phyloP scores from a whole-genome alignment of 345 rosid species.

The Sisymbrium altissimum region DNA sequence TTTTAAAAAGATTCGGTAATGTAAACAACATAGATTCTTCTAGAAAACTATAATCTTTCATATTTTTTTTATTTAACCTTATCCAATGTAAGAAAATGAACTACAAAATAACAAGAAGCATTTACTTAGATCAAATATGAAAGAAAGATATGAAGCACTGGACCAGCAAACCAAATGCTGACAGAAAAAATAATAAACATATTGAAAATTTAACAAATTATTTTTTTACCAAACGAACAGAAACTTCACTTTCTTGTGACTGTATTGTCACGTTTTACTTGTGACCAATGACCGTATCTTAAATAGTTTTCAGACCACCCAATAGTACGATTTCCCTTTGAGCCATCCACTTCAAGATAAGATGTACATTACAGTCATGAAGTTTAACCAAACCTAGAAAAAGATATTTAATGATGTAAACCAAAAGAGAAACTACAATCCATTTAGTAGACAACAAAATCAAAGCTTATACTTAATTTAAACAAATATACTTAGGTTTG shows the following conservation, averaged over 20 bases:
- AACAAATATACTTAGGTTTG: conserved; percentile 9
- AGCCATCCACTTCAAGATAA: conserved; percentile 11
- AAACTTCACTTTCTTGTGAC: background rate
- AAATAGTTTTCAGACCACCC: background rate
- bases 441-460: background rate
- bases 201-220: background rate
- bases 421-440: background rate
- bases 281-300: background rate
- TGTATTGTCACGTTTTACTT: background rate
- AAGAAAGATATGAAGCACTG: background rate
- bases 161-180: background rate
- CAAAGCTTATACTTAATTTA: conserved; percentile 11
- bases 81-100: background rate
- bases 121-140: background rate
- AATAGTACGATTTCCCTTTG: background rate
- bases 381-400: background rate
- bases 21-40: background rate
- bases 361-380: background rate
- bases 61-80: background rate
- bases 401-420: background rate
- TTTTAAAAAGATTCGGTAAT: background rate
- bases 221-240: background rate
- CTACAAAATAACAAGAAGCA: background rate
- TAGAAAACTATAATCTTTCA: background rate
- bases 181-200: background rate